These are phyloP conservation scores for Sisymbrium irio DNA, from an alignment of 345 rosid species.

Conservation along the genomic window DNA sequence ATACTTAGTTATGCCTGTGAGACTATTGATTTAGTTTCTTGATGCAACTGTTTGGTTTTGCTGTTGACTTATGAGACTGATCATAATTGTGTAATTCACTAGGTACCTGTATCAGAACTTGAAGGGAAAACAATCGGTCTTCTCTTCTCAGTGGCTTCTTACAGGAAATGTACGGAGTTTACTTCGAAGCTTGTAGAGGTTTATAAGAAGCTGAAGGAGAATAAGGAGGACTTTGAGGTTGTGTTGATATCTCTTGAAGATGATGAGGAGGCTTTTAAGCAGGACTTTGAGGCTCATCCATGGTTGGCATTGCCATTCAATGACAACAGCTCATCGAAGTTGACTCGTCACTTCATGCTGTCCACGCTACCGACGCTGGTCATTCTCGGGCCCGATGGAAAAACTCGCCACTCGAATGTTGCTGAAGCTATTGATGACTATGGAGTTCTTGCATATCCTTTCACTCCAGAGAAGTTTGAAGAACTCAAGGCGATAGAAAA, in stretches of 20 bases:
- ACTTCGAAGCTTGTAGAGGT: conserved; percentile 50
- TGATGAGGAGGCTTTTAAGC: conserved; percentile 53
- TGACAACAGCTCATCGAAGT: conserved; percentile 47
- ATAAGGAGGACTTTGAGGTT: conserved; percentile 56
- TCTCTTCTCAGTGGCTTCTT: conserved; percentile 44
- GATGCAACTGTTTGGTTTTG: neutral
- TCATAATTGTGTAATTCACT: neutral
- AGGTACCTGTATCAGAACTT: conserved; percentile 62
- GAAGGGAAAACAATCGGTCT: conserved; percentile 67
- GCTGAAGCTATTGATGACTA: conserved; percentile 61
- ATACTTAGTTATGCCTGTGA: too few species aligned
- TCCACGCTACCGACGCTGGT: conserved; percentile 51
- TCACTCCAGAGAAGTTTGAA: conserved; percentile 57
- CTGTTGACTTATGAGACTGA: conserved; percentile 3
- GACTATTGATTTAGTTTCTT: too few species aligned
- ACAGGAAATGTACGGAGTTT: conserved; percentile 38
- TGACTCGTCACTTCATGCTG: conserved; percentile 56
- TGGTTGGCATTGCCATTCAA: conserved; percentile 69
- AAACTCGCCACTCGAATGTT: conserved; percentile 52
- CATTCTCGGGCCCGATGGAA: conserved; percentile 71
- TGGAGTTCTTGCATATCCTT: conserved; percentile 65
- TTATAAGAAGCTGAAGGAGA: conserved; percentile 50
- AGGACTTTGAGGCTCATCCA: conserved; percentile 50
- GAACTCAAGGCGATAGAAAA: conserved; percentile 55
- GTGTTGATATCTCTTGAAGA: conserved; percentile 58